Conservation (phyloP, 495 filamentous ascomycete species). For the Penicillium canariense region DNA sequence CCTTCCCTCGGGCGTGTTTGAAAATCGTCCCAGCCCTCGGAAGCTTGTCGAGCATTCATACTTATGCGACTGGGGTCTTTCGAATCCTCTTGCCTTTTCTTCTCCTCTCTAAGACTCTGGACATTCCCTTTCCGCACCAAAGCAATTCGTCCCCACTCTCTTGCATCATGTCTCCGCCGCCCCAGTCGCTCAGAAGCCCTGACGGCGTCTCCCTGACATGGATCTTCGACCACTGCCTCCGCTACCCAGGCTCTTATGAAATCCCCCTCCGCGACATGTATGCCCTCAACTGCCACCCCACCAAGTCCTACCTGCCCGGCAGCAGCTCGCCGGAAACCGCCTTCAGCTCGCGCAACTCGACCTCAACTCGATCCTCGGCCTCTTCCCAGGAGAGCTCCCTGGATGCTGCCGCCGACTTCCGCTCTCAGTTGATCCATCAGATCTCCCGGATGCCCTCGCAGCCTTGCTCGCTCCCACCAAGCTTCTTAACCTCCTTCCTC, state of each 20-base stretch:
- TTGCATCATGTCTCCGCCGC: constrained; percentile 25
- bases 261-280: constrained; percentile 76
- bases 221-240: constrained; percentile 69
- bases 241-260: constrained; percentile 66
- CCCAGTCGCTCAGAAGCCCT: constrained; percentile 23
- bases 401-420: constrained; percentile 58
- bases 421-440: constrained; percentile 59
- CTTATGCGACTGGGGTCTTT: constrained; percentile 7
- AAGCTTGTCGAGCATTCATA: constrained; percentile 3
- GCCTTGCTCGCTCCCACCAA: constrained; percentile 63
- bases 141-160: too few relatives aligned
- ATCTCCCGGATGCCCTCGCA: constrained; percentile 62
- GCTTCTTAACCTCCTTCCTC: constrained; percentile 65
- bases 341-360: constrained; percentile 34
- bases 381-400: constrained; percentile 35
- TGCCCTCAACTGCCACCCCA: constrained; percentile 62
- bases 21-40: constrained; percentile 12
- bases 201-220: constrained; percentile 50
- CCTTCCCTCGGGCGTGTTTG: constrained; percentile 6
- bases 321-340: constrained; percentile 31
- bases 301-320: constrained; percentile 37
- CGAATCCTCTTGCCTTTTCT: constrained; percentile 3
- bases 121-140: not conserved
- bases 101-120: not conserved
- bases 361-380: constrained; percentile 33